Evolutionary conservation across 23 red algal species (phyloP).

Genomic region (Gracilaria gracilis): DNA sequence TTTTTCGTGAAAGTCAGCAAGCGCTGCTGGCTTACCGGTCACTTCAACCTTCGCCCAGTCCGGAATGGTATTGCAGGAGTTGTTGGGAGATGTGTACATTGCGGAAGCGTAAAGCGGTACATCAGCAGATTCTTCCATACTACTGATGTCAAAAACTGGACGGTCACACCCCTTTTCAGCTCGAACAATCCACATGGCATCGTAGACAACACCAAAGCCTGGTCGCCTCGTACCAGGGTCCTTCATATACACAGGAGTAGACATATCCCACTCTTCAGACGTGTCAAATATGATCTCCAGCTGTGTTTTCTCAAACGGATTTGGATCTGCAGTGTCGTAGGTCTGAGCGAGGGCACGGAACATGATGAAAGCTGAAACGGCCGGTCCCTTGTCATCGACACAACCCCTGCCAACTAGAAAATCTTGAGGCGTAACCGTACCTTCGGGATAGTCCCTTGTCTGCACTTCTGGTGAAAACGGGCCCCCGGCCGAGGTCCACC

Average conservation of each 20-base stretch:
- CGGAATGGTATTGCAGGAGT: conserved; percentile 53
- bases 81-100: conserved; percentile 35
- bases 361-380: conserved; percentile 48
- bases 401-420: conserved; percentile 52
- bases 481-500: too few species aligned
- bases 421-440: conserved; percentile 23
- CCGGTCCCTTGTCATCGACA: conserved; percentile 54
- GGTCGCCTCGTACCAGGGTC: conserved; percentile 32
- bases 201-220: conserved; percentile 58
- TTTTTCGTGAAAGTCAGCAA: not conserved
- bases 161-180: conserved; percentile 53
- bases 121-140: conserved; percentile 23
- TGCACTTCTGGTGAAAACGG: conserved; percentile 25
- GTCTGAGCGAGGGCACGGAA: conserved; percentile 36
- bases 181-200: conserved; percentile 51
- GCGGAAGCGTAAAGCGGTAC: conserved; percentile 16
- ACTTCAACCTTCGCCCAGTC: conserved; percentile 50
- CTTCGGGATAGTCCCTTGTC: conserved; percentile 15
- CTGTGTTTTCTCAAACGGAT: conserved; percentile 39
- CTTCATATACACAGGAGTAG: conserved; percentile 27
- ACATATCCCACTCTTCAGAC: conserved; percentile 60
- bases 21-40: conserved; percentile 2
- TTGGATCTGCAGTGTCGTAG: conserved; percentile 3
- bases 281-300: conserved; percentile 61
- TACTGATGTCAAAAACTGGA: conserved; percentile 23